Percentiles rank a stretch among this genome's conserved stretches.
phyloP scores from a whole-genome alignment of 805 yeast species.

The Kockiozyma suomiensis region DNA sequence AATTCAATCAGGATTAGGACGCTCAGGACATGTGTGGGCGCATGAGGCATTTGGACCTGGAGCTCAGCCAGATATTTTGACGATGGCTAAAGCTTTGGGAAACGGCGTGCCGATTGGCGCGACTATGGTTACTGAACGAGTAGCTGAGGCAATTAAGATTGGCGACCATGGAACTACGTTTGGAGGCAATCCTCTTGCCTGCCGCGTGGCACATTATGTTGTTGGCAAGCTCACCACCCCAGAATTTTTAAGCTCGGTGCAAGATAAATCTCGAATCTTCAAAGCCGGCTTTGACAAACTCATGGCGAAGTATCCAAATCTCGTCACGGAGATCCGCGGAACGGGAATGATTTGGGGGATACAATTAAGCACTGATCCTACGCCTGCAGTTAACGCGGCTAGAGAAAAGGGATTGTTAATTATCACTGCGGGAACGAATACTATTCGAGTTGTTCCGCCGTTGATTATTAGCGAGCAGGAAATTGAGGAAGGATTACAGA shows the following conservation, averaged over 20 bases:
- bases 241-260: constrained; percentile 63
- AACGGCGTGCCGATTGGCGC: constrained; percentile 98
- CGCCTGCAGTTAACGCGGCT: constrained; percentile 63
- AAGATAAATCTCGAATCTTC: constrained; percentile 61
- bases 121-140: constrained; percentile 78
- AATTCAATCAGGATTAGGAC: constrained; percentile 94
- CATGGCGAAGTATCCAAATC: constrained; percentile 57
- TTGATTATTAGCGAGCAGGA: constrained; percentile 74
- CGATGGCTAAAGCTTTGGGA: constrained; percentile 95
- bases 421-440: constrained; percentile 90
- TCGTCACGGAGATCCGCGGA: constrained; percentile 76
- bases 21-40: constrained; percentile 93
- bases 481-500: constrained; percentile 68
- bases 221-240: constrained; percentile 64
- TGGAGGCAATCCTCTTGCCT: constrained; percentile 95
- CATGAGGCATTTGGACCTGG: constrained; percentile 72
- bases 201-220: constrained; percentile 78
- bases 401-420: constrained; percentile 79
- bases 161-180: constrained; percentile 99
- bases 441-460: constrained; percentile 90
- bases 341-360: constrained; percentile 85
- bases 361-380: constrained; percentile 69
- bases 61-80: constrained; percentile 92
- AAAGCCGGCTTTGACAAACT: constrained; percentile 46
- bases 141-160: constrained; percentile 70